Evolutionary conservation across 768 basidiomycete genomes (phyloP).

Genomic region (Filobasidium wieringae): DNA sequence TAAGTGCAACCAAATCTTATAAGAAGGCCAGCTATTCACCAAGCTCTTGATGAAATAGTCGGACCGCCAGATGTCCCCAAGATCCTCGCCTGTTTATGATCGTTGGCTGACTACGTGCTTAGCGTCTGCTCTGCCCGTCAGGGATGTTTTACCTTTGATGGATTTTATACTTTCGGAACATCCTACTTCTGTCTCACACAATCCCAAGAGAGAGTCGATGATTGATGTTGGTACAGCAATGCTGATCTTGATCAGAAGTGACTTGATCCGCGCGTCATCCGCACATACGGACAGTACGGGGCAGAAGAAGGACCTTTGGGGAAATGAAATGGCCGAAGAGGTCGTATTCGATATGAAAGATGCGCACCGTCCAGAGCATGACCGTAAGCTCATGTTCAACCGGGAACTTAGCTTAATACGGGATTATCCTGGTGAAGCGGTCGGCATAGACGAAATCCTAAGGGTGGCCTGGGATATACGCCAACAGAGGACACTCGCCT

Average conservation of each 20-base stretch:
- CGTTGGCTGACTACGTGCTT: slow-evolving; percentile 27
- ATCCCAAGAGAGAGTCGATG: slow-evolving; percentile 26
- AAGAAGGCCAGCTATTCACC: too few relatives aligned
- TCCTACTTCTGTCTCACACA: slow-evolving; percentile 1
- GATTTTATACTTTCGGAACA: slow-evolving; percentile 29
- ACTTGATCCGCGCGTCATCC: slow-evolving; percentile 8
- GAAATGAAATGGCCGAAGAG: slow-evolving; percentile 14
- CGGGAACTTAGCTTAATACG: slow-evolving; percentile 21
- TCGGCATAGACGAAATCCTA: slow-evolving; percentile 21
- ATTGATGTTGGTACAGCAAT: slow-evolving; percentile 31
- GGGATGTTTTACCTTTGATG: slow-evolving; percentile 22
- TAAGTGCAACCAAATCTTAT: neutral
- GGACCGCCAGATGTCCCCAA: slow-evolving; percentile 22
- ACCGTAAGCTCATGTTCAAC: slow-evolving; percentile 15
- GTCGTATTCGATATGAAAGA: slow-evolving; percentile 10
- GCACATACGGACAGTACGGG: neutral
- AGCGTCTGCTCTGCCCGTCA: slow-evolving; percentile 16
- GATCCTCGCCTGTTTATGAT: slow-evolving; percentile 21
- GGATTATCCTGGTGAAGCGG: slow-evolving; percentile 21
- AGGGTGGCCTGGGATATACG: slow-evolving; percentile 18
- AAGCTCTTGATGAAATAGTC: slow-evolving; percentile 3
- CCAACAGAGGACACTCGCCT: slow-evolving; percentile 16
- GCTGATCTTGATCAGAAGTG: slow-evolving; percentile 24
- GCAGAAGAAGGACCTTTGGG: slow-evolving; percentile 23
- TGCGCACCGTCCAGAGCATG: slow-evolving; percentile 8